Conservation (phyloP, 306 rosid species). For the Begonia fuchsioides region DNA sequence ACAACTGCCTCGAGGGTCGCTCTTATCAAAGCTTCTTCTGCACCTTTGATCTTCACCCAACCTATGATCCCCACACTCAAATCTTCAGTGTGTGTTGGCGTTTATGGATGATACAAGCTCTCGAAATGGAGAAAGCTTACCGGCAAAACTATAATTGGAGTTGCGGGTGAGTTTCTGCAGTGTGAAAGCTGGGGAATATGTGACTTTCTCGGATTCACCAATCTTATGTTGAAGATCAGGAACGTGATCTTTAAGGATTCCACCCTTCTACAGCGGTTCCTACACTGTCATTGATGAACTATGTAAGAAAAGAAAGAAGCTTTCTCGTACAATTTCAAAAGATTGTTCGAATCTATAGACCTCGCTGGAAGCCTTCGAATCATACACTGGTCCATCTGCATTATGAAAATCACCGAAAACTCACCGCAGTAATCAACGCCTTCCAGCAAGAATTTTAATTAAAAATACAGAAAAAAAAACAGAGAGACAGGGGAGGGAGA, state of each 20-base stretch:
- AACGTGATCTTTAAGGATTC: conserved; percentile 22
- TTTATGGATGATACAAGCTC: no score
- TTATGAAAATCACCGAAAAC: no score
- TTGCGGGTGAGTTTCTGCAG: conserved; percentile 35
- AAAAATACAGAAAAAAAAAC: no score
- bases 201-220: conserved; percentile 3
- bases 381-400: conserved; percentile 83
- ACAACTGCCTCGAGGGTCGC: conserved; percentile 49
- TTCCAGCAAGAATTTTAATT: no score
- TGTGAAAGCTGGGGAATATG: conserved; percentile 26
- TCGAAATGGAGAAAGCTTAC: conserved; percentile 18
- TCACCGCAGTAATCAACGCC: no score
- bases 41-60: conserved; percentile 51
- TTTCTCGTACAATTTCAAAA: neutral
- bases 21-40: conserved; percentile 33
- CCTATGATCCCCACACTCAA: conserved; percentile 17
- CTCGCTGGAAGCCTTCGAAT: conserved; percentile 69
- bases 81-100: neutral
- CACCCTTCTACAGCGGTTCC: conserved; percentile 60
- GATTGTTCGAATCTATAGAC: conserved; percentile 8
- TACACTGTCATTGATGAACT: conserved; percentile 33
- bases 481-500: no score
- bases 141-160: conserved; percentile 53
- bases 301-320: neutral
- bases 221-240: neutral